Conservation (phyloP, 257 asterid species). For the Pogostemon cablin region DNA sequence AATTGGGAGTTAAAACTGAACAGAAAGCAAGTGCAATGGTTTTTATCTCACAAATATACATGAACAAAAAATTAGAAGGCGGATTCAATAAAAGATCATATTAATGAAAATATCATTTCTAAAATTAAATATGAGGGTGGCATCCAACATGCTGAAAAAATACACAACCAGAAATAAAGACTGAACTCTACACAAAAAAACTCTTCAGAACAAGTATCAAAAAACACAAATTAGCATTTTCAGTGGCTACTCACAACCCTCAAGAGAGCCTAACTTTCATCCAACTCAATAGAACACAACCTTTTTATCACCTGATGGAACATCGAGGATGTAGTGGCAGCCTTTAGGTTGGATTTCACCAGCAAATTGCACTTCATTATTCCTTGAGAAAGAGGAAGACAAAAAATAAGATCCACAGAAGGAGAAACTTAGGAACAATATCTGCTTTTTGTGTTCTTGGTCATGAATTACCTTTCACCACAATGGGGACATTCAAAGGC, state of each 20-base stretch:
- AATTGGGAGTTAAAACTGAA: not conserved
- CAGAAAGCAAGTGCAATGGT: not conserved
- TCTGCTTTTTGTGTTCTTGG: not conserved
- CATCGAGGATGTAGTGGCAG: conserved; percentile 58
- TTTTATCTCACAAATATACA: not conserved
- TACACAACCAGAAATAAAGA: not conserved
- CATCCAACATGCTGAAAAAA: not conserved
- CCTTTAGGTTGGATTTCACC: conserved; percentile 97
- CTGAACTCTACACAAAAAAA: not conserved
- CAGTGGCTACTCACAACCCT: not conserved
- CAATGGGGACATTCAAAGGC: conserved; percentile 98
- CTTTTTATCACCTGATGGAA: conserved; percentile 79
- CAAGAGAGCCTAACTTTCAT: conserved; percentile 12
- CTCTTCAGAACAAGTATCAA: not conserved
- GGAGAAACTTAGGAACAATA: not conserved
- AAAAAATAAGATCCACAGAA: conserved; percentile 28
- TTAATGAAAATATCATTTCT: not conserved
- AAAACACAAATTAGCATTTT: conserved; percentile 7
- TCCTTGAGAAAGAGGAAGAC: conserved; percentile 50
- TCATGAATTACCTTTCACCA: conserved; percentile 73
- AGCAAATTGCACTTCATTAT: conserved; percentile 92
- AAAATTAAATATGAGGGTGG: conserved; percentile 1
- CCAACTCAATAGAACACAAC: conserved; percentile 47
- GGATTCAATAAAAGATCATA: conserved; percentile 2
- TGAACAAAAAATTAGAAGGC: conserved; percentile 13